Base-by-base conservation (phyloP, 805 yeast genomes). In the Candida morakotiae region DNA sequence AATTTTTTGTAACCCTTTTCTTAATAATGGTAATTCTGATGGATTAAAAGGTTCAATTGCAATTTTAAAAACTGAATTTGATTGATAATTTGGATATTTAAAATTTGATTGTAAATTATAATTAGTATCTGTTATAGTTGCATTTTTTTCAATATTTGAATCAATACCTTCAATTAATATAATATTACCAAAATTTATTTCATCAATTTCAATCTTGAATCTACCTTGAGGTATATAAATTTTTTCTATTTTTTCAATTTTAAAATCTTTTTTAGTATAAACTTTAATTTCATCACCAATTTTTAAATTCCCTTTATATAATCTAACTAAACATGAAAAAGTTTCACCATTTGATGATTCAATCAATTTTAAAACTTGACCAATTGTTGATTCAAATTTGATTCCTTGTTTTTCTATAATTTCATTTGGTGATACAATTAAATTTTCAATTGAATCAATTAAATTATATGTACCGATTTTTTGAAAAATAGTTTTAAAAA, bases 1-100 rank as follows among this genome's bases (percentile, higher is more conserved):
- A 20, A 85, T 61, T 39, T 69, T 74, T 40, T 83, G 69, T 33
- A 93, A 61, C 0, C 87, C 89, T n/a, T 76, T 79, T 10, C 81
- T 63, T 47, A 93, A 64, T 42, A 73, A 73, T 0, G 95, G 91
- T 13, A 85, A 60, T 39, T 89, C 95, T 0, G 85, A 72, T 0
- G 96, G 96, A 19, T 74, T 69, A 11, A 73, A 68, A 0, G 97
- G 94, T 51, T 88, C 94, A 14, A 91, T 73, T 1, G 95, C 88
- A 3, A 91, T 75, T 50, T 87, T 87, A 49, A 86, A 77, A 1
- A 84, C 79, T 0, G 95, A 78, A 33, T 69, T 63, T 5, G 65
- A 56, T 2, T 79, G 55, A 41, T 67, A 70, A 31, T 70, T 68
- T 11, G 75, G 49, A 0, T 70, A 65, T 32, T 55, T 62, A 44